phyloP scores from a whole-genome alignment of 2,329 filamentous ascomycete species.

The Cucurbitaria berberidis region DNA sequence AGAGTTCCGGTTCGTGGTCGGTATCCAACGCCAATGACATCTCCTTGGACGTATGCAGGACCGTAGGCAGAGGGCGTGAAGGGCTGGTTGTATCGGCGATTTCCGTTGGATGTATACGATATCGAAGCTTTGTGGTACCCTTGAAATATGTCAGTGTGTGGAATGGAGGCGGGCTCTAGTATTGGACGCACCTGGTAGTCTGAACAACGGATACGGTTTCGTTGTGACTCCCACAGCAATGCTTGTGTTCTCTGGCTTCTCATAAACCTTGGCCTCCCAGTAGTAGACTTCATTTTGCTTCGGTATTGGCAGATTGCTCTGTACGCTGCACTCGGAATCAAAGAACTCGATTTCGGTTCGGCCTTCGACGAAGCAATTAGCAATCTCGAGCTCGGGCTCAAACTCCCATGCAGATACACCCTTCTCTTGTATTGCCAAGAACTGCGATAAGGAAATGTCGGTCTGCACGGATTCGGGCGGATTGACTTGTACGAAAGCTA shows the following conservation, averaged over 20 bases:
- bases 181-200: conserved; percentile 76
- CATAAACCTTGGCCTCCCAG: conserved; percentile 98
- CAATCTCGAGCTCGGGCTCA: conserved; percentile 97
- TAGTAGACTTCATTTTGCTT: conserved; percentile 99
- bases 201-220: conserved; percentile 94
- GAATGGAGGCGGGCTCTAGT: not conserved
- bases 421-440: conserved; percentile 98
- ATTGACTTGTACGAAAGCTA: conserved; percentile 92
- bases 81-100: conserved; percentile 89
- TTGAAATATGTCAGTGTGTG: conserved; percentile 47
- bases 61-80: conserved; percentile 82
- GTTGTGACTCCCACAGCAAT: conserved; percentile 94
- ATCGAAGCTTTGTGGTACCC: conserved; percentile 92
- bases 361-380: conserved; percentile 96
- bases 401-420: conserved; percentile 99
- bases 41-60: conserved; percentile 85
- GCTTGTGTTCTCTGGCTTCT: conserved; percentile 87
- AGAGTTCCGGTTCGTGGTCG: conserved; percentile 91
- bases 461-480: conserved; percentile 94
- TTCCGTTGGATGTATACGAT: conserved; percentile 87
- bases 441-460: conserved; percentile 96
- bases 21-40: conserved; percentile 95
- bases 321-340: conserved; percentile 95
- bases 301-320: conserved; percentile 93
- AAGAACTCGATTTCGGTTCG: conserved; percentile 99